A percentile compares a stretch with the other conserved stretches of the same genome.
Evolutionary conservation across 2,329 filamentous ascomycete species (phyloP).

Genomic region (Cordyceps pruinosa): DNA sequence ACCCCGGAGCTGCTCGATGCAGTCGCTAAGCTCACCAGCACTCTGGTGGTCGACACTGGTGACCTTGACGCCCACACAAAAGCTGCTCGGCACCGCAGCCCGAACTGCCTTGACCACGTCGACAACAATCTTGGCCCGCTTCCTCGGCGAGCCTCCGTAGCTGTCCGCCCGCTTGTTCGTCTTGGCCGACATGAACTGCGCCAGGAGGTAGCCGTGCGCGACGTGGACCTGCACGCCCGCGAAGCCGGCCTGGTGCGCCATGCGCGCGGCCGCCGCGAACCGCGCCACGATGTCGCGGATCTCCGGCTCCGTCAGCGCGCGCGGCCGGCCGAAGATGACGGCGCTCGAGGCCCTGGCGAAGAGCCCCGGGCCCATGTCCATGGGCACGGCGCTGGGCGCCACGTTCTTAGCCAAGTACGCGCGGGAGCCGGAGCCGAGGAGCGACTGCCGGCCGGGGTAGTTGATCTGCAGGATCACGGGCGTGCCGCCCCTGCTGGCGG

Average conservation of each 20-base stretch:
- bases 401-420: slow-evolving; percentile 46
- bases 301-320: slow-evolving; percentile 42
- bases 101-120: slow-evolving; percentile 37
- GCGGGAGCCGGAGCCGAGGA: slow-evolving; percentile 17
- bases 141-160: slow-evolving; percentile 40
- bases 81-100: slow-evolving; percentile 24
- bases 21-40: slow-evolving; percentile 42
- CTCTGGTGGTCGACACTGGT: slow-evolving; percentile 52
- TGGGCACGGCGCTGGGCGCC: slow-evolving; percentile 26
- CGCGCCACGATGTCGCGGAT: slow-evolving; percentile 45
- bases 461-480: slow-evolving; percentile 55
- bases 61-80: slow-evolving; percentile 50
- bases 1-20: slow-evolving; percentile 44
- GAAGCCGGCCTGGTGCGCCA: slow-evolving; percentile 50
- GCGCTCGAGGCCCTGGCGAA: slow-evolving; percentile 36
- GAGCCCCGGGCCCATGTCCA: slow-evolving; percentile 25
- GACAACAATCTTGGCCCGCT: slow-evolving; percentile 39
- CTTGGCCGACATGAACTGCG: slow-evolving; percentile 35
- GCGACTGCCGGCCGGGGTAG: slow-evolving; percentile 53
- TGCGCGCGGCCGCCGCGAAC: slow-evolving; percentile 51
- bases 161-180: slow-evolving; percentile 39
- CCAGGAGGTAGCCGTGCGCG: slow-evolving; percentile 43
- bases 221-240: slow-evolving; percentile 39
- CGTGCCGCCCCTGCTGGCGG: slow-evolving; percentile 46
- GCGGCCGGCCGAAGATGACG: slow-evolving; percentile 45